Percentiles rank a stretch among this genome's conserved stretches.
phyloP scores from a whole-genome alignment of 805 yeast species.

The Saccharomyces eubayanus region DNA sequence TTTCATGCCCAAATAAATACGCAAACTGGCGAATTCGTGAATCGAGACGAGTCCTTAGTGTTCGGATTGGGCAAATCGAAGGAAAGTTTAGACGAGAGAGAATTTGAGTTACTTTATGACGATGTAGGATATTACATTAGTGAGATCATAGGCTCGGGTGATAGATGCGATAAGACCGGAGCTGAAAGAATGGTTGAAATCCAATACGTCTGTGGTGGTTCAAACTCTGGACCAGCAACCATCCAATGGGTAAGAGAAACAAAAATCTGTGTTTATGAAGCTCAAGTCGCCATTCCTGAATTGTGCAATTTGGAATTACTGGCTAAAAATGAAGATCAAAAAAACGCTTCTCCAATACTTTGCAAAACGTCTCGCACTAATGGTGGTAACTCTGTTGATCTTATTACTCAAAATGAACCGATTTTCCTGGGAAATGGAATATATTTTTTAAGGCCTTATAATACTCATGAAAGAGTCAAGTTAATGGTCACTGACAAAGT shows the following conservation, averaged over 20 bases:
- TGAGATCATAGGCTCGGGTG: constrained; percentile 41
- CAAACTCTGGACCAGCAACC: constrained; percentile 18
- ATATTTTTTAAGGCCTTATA: constrained; percentile 16
- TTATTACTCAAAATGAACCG: constrained; percentile 17
- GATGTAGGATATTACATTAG: constrained; percentile 31
- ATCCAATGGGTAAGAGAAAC: constrained; percentile 41
- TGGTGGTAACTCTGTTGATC: constrained; percentile 6
- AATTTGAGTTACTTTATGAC: constrained; percentile 27
- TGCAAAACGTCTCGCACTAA: constrained; percentile 4
- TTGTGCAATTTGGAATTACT: constrained; percentile 38
- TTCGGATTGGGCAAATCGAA: constrained; percentile 27
- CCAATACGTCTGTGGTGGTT: constrained; percentile 46
- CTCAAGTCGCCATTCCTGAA: constrained; percentile 42
- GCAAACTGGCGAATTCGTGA: background rate
- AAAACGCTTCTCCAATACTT: constrained; percentile 11
- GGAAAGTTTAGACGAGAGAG: constrained; percentile 12
- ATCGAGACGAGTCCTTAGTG: constrained; percentile 8
- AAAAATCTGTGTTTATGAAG: constrained; percentile 49
- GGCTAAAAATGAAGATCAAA: constrained; percentile 19
- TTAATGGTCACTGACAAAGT: constrained; percentile 7
- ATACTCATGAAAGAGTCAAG: constrained; percentile 2
- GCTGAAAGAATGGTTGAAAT: constrained; percentile 46
- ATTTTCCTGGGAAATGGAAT: constrained; percentile 22
- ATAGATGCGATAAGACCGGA: constrained; percentile 50
- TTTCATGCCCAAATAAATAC: constrained; percentile 30